These are phyloP conservation scores for Ziziphus jujuba DNA, from an alignment of 306 rosid species.

Conservation along the genomic window DNA sequence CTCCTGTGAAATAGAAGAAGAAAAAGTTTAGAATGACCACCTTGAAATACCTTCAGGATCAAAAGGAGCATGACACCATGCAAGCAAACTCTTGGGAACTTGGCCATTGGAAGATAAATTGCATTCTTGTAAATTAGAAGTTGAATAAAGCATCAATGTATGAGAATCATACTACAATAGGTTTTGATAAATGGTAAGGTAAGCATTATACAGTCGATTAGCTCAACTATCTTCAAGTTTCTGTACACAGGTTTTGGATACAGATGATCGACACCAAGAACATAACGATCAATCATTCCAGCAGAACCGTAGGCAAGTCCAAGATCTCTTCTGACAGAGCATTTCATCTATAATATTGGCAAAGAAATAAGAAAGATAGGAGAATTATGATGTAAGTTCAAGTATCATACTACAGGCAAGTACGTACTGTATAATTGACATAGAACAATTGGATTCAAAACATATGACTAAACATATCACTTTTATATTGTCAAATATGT, in stretches of 20 bases:
- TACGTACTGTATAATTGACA: neutral
- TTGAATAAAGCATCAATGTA: slow-evolving; percentile 26
- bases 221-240: slow-evolving; percentile 70
- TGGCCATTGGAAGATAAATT: slow-evolving; percentile 48
- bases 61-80: slow-evolving; percentile 92
- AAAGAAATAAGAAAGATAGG: slow-evolving; percentile 34
- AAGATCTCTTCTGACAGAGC: slow-evolving; percentile 81
- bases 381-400: slow-evolving; percentile 2
- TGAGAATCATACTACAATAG: neutral
- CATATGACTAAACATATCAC: neutral
- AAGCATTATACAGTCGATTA: slow-evolving; percentile 18
- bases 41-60: slow-evolving; percentile 97
- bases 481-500: neutral
- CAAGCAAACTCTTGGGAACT: slow-evolving; percentile 65
- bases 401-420: neutral
- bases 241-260: slow-evolving; percentile 76
- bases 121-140: slow-evolving; percentile 68
- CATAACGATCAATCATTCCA: slow-evolving; percentile 84
- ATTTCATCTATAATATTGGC: slow-evolving; percentile 57
- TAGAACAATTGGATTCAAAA: too few relatives aligned
- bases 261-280: slow-evolving; percentile 70
- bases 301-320: slow-evolving; percentile 94
- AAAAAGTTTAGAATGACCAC: slow-evolving; percentile 42
- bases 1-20: slow-evolving; percentile 1
- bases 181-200: neutral